These are phyloP conservation scores for Serpula lacrymans DNA, from an alignment of 768 basidiomycete genomes.

Conservation along the genomic window DNA sequence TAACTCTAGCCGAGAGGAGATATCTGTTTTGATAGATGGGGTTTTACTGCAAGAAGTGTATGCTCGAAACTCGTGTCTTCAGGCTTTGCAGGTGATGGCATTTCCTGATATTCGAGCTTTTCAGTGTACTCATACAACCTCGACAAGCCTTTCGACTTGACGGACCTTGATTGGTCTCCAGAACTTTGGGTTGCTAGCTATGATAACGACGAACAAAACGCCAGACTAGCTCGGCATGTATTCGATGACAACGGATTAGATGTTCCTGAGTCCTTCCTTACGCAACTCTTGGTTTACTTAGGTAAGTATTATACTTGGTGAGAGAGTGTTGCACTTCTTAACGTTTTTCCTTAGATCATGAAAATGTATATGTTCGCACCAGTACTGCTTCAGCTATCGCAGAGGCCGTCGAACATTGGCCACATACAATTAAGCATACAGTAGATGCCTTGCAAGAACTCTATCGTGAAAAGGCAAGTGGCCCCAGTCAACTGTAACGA, in stretches of 20 bases:
- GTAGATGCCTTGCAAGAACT: slow-evolving; percentile 58
- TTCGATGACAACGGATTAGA: slow-evolving; percentile 98
- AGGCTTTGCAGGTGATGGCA: slow-evolving; percentile 72
- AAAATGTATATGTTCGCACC: slow-evolving; percentile 74
- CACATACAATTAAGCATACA: slow-evolving; percentile 46
- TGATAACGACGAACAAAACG: slow-evolving; percentile 88
- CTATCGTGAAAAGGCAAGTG: slow-evolving; percentile 77
- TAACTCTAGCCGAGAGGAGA: slow-evolving; percentile 61
- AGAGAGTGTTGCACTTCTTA: background rate
- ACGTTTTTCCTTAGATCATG: slow-evolving; percentile 52
- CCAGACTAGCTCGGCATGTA: slow-evolving; percentile 68
- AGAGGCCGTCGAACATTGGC: slow-evolving; percentile 72
- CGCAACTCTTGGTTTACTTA: slow-evolving; percentile 59
- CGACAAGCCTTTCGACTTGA: slow-evolving; percentile 89
- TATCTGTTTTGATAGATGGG: slow-evolving; percentile 62
- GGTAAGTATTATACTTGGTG: slow-evolving; percentile 41
- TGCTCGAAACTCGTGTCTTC: slow-evolving; percentile 85
- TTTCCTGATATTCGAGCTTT: background rate
- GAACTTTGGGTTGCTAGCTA: slow-evolving; percentile 87
- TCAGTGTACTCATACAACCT: slow-evolving; percentile 2
- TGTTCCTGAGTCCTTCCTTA: slow-evolving; percentile 61
- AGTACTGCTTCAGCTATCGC: slow-evolving; percentile 71
- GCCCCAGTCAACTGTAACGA: background rate
- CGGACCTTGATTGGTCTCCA: slow-evolving; percentile 90
- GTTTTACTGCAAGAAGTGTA: slow-evolving; percentile 84